Conservation (phyloP, 306 rosid species). For the Rosa multiflora region DNA sequence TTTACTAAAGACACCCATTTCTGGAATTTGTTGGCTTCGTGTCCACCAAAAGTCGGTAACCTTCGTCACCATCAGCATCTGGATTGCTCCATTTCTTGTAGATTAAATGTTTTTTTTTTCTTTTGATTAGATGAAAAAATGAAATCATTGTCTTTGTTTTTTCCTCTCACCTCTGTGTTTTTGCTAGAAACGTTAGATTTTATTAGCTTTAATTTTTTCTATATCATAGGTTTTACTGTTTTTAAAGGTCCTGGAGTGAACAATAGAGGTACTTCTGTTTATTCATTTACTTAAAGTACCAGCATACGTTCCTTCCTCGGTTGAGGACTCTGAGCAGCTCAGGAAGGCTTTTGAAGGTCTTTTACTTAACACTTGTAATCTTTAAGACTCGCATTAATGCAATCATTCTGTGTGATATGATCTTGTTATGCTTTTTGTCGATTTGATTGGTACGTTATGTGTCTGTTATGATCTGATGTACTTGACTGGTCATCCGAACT, state of each 20-base stretch:
- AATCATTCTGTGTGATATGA: no score
- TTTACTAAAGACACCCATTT: not conserved
- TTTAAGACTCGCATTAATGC: no score
- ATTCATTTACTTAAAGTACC: conserved; percentile 2
- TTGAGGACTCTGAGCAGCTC: conserved; percentile 15
- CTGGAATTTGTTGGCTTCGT: no score
- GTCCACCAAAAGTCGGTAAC: no score
- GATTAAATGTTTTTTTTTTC: no score
- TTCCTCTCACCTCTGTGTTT: no score
- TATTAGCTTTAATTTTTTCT: not conserved
- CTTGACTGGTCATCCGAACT: not conserved
- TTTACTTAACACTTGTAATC: not conserved
- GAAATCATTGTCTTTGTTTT: no score
- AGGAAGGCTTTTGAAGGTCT: conserved; percentile 17
- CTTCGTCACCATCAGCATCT: no score
- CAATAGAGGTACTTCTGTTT: not conserved
- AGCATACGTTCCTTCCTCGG: conserved; percentile 11
- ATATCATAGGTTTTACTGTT: not conserved
- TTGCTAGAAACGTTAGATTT: no score
- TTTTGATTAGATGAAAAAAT: no score
- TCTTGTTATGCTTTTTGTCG: not conserved
- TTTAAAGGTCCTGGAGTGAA: not conserved
- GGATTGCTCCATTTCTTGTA: no score
- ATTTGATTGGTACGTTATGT: not conserved
- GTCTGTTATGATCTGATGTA: not conserved